phyloP scores from a whole-genome alignment of 2,329 filamentous ascomycete species.

The Annulohypoxylon truncatum region DNA sequence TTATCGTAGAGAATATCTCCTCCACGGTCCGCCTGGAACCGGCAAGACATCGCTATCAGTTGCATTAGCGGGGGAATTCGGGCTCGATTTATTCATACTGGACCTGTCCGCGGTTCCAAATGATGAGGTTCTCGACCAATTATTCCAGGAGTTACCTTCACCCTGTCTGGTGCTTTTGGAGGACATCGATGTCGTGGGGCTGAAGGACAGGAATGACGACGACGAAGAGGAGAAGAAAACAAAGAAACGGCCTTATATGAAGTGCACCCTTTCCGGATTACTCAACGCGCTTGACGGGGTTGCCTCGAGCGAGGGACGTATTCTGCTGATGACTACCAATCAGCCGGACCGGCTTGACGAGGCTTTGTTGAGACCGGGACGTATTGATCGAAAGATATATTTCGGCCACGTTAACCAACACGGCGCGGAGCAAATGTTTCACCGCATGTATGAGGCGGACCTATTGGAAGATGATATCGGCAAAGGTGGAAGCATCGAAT shows the following conservation, averaged over 20 bases:
- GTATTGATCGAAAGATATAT: slow-evolving; percentile 72
- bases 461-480: slow-evolving; percentile 12
- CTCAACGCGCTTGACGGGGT: slow-evolving; percentile 79
- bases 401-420: slow-evolving; percentile 63
- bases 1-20: slow-evolving; percentile 77
- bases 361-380: slow-evolving; percentile 73
- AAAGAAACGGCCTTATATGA: slow-evolving; percentile 1
- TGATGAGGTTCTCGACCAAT: slow-evolving; percentile 48
- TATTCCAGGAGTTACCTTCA: slow-evolving; percentile 46
- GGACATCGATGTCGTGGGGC: slow-evolving; percentile 66
- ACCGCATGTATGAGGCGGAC: slow-evolving; percentile 58
- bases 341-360: slow-evolving; percentile 71
- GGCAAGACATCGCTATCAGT: slow-evolving; percentile 83
- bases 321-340: slow-evolving; percentile 81
- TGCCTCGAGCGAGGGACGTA: slow-evolving; percentile 74
- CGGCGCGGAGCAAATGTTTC: slow-evolving; percentile 60
- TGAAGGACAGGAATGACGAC: slow-evolving; percentile 46
- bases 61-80: slow-evolving; percentile 75
- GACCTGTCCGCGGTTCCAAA: slow-evolving; percentile 66
- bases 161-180: slow-evolving; percentile 63
- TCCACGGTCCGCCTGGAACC: slow-evolving; percentile 79
- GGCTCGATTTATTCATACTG: slow-evolving; percentile 79
- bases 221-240: slow-evolving; percentile 28
- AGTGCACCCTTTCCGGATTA: slow-evolving; percentile 70
- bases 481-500: background rate